These are phyloP conservation scores for Fusarium sp. DNA, from an alignment of 2,329 filamentous ascomycete species.

Conservation along the genomic window DNA sequence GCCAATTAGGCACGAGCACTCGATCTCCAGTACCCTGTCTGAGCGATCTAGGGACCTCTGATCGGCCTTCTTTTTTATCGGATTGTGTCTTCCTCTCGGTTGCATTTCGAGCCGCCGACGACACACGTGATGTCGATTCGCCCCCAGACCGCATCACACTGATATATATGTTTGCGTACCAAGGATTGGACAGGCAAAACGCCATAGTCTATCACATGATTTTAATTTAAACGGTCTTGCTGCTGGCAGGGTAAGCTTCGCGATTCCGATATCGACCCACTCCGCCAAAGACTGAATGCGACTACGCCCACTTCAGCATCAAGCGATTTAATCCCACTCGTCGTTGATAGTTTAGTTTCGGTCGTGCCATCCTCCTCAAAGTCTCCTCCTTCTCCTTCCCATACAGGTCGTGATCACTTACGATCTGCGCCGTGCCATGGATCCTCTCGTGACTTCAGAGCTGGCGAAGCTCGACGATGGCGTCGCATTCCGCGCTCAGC, in stretches of 20 bases:
- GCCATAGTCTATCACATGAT: not conserved
- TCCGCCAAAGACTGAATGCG: slow-evolving; percentile 24
- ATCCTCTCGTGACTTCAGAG: slow-evolving; percentile 52
- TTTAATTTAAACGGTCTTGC: not conserved
- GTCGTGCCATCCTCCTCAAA: slow-evolving; percentile 13
- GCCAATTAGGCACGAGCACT: slow-evolving; percentile 21
- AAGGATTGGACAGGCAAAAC: not conserved
- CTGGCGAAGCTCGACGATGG: slow-evolving; percentile 49
- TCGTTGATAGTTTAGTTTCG: slow-evolving; percentile 23
- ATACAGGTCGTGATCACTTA: not conserved
- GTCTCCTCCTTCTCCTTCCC: not conserved
- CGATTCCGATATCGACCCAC: slow-evolving; percentile 33
- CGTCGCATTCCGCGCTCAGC: slow-evolving; percentile 80
- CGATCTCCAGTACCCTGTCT: slow-evolving; percentile 5
- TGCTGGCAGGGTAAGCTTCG: slow-evolving; percentile 14
- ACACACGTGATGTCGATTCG: slow-evolving; percentile 5
- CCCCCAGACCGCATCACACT: not conserved
- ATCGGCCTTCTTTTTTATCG: slow-evolving; percentile 14
- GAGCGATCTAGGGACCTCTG: slow-evolving; percentile 28
- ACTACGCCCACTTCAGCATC: slow-evolving; percentile 42
- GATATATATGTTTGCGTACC: not conserved
- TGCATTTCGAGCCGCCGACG: slow-evolving; percentile 1
- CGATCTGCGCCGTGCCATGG: slow-evolving; percentile 46
- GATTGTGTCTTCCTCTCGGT: not conserved
- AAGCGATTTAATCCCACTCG: slow-evolving; percentile 29